Conservation (phyloP, 345 rosid species). For the Pelargonium nanum region DNA sequence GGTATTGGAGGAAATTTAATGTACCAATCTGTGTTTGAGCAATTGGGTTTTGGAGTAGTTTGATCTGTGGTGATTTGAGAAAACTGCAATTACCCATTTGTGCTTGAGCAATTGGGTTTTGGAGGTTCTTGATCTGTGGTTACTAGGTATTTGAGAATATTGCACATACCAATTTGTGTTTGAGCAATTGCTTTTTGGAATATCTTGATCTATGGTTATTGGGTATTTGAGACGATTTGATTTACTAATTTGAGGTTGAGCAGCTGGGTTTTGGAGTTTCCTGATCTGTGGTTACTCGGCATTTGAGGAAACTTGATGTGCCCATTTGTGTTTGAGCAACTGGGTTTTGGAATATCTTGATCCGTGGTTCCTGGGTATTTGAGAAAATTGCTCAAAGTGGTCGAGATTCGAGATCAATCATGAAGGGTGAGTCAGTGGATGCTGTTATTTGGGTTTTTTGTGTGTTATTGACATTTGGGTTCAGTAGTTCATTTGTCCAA, state of each 20-base stretch:
- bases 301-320: neutral
- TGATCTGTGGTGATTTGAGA: neutral
- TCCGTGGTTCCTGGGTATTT: neutral
- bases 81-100: no score
- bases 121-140: neutral
- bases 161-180: neutral
- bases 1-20: neutral
- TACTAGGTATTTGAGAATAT: neutral
- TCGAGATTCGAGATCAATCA: neutral
- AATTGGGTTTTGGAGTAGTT: no score
- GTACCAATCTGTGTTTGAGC: neutral
- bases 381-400: neutral
- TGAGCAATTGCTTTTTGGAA: neutral
- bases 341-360: no score
- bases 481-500: conserved; percentile 9
- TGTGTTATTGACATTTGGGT: conserved; percentile 15
- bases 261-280: neutral
- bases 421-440: neutral
- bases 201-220: neutral
- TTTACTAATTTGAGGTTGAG: no score
- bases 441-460: neutral
- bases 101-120: neutral
- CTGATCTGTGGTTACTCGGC: neutral
- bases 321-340: neutral
- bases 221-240: neutral